A percentile compares a stretch with the other conserved stretches of the same genome.
phyloP scores from a whole-genome alignment of 2,329 filamentous ascomycete genomes.

The Escovopsis sp. region DNA sequence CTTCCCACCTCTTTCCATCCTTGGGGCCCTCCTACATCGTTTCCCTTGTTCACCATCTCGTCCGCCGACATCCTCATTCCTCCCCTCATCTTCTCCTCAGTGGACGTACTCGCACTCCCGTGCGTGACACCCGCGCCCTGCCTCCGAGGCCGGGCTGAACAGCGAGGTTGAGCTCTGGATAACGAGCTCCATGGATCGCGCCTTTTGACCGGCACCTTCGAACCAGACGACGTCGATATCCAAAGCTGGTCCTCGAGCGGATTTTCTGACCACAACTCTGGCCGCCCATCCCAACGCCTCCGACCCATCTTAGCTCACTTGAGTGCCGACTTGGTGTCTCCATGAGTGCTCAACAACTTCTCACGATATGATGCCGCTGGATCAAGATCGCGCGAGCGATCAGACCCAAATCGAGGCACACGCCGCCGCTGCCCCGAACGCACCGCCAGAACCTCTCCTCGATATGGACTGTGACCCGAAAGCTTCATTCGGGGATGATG shows the following conservation, averaged over 20 bases:
- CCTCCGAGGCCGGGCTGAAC: not conserved
- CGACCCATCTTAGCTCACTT: too few species aligned
- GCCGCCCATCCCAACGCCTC: too few species aligned
- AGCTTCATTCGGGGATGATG: conserved; percentile 7
- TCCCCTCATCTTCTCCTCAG: too few species aligned
- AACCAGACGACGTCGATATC: not conserved
- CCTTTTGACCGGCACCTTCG: not conserved
- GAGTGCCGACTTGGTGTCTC: too few species aligned
- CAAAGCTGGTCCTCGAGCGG: not conserved
- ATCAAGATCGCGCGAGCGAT: conserved; percentile 16
- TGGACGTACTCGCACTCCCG: too few species aligned
- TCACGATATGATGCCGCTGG: conserved; percentile 19
- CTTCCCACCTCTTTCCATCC: too few species aligned
- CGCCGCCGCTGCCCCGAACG: conserved; percentile 11
- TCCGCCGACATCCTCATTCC: too few species aligned
- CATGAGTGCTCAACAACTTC: not conserved
- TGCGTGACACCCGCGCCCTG: not conserved
- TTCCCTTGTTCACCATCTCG: too few species aligned
- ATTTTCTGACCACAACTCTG: too few species aligned
- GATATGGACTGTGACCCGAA: conserved; percentile 6
- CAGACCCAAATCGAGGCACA: conserved; percentile 15
- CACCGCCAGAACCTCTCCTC: conserved; percentile 4
- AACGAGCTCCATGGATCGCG: too few species aligned
- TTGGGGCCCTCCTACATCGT: too few species aligned
- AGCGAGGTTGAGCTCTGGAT: too few species aligned